Evolutionary conservation across 2,329 filamentous ascomycete species (phyloP).

Genomic region (Aspergillus niger): DNA sequence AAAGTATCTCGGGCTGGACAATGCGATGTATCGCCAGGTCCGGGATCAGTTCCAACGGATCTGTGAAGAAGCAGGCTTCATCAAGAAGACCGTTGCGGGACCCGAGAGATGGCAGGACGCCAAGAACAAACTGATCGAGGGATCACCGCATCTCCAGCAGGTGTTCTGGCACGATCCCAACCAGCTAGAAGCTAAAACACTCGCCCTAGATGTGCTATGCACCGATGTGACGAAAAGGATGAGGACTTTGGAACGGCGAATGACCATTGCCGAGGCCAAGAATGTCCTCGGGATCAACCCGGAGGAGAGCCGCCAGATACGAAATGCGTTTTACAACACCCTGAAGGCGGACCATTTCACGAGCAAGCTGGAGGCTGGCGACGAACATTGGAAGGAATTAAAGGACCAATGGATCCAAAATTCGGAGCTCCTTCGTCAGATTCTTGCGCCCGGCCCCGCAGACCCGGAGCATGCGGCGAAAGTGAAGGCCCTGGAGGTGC

Average conservation of each 20-base stretch:
- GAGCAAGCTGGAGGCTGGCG: slow-evolving; percentile 71
- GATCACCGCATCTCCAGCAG: slow-evolving; percentile 64
- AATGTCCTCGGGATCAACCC: slow-evolving; percentile 70
- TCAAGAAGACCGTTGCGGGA: slow-evolving; percentile 75
- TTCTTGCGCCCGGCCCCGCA: slow-evolving; percentile 54
- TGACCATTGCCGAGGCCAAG: slow-evolving; percentile 75
- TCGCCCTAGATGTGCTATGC: slow-evolving; percentile 77
- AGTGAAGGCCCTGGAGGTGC: slow-evolving; percentile 66
- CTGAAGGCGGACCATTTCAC: slow-evolving; percentile 68
- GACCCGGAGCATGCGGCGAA: slow-evolving; percentile 59
- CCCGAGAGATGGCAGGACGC: slow-evolving; percentile 71
- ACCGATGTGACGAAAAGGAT: slow-evolving; percentile 80
- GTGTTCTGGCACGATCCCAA: slow-evolving; percentile 62
- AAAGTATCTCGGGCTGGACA: slow-evolving; percentile 66
- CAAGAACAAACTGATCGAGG: slow-evolving; percentile 67
- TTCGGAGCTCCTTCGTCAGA: slow-evolving; percentile 57
- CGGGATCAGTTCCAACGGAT: slow-evolving; percentile 70
- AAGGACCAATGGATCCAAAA: slow-evolving; percentile 68
- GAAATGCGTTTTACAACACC: slow-evolving; percentile 66
- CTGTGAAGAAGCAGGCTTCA: slow-evolving; percentile 66
- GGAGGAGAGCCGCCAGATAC: slow-evolving; percentile 66
- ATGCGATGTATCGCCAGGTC: slow-evolving; percentile 63
- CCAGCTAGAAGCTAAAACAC: slow-evolving; percentile 61
- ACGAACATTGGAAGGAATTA: slow-evolving; percentile 70
- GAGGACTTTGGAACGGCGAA: slow-evolving; percentile 64